Base-by-base conservation (phyloP, 1,284 basidiomycete species). In the Trichosporon sp. region DNA sequence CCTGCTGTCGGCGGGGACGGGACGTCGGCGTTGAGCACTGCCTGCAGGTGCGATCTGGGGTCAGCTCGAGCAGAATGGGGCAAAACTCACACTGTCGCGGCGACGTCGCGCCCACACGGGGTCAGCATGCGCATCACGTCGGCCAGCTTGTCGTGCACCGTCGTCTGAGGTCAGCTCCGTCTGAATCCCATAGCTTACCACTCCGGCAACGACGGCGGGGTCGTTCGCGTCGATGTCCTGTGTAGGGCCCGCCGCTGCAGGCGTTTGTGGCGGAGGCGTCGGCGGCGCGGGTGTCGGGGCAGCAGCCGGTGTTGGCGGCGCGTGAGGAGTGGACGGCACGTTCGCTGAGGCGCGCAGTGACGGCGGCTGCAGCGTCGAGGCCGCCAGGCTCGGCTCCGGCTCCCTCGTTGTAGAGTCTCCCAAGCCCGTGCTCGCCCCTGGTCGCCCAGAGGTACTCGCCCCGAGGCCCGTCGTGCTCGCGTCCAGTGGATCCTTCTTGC, bases 91-190 rank as follows among this genome's bases (percentile, higher is more conserved):
- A 79, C 67, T 38, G 78, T 75, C 3, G 75, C 72, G 11, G 71
- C 70, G 5, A 73, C 68, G 23, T 62, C 2, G 25, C 64, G 2
- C 72, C 71, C 2, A 15, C 70, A 15, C 6, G 70, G 75, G 8
- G 67, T 69, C 13, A 77, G 76, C 63, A 78, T 76, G 11, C 74
- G 69, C 71, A 81, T 76, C 64, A 81, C 72, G 12, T 78, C 75
- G 1, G 70, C 64, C 8, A 79, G 64, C 2, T 73, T 73, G 3
- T 68, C 69, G 74, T 76, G 76, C 18, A 83, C 74, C 64, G 77
- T 78, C 15, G 68, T 71, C 81, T 82, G 67, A 12, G n/a, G 70
- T 70, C 66, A 72, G 64, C 9, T 42, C 23, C 23, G 56, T 1
- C 3, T 8, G 13, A 15, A 23, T 1, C 11, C 18, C 2, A 4